These are phyloP conservation scores for Stenocarpella maydis DNA, from an alignment of 2,329 filamentous ascomycete genomes.

Conservation along the genomic window DNA sequence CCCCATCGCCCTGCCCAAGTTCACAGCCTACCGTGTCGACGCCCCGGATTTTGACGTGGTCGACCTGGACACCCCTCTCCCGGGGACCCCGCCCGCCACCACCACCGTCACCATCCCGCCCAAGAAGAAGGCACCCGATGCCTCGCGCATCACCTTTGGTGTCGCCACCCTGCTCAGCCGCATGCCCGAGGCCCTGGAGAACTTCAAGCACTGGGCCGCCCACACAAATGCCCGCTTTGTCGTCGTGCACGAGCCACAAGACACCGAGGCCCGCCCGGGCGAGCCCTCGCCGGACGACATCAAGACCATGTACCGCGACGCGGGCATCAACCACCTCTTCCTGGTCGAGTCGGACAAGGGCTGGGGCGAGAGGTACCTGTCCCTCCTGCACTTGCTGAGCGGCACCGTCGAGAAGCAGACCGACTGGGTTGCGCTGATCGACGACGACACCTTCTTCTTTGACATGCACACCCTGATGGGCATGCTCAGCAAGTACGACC, in stretches of 20 bases:
- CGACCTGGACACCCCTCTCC: conserved; percentile 22
- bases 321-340: conserved; percentile 24
- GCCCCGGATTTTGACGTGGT: conserved; percentile 28
- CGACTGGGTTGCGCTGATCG: conserved; percentile 51
- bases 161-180: conserved; percentile 34
- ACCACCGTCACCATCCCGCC: conserved; percentile 26
- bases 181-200: conserved; percentile 32
- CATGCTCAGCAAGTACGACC: conserved; percentile 48
- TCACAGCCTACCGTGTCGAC: conserved; percentile 26
- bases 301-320: conserved; percentile 22
- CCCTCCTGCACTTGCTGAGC: conserved; percentile 29
- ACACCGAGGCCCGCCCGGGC: conserved; percentile 29
- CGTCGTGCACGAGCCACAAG: conserved; percentile 33
- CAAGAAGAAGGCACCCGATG: conserved; percentile 27
- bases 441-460: conserved; percentile 56
- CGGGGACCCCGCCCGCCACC: conserved; percentile 30
- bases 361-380: conserved; percentile 34
- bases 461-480: conserved; percentile 49
- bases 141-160: conserved; percentile 35
- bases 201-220: conserved; percentile 36
- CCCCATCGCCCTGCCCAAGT: conserved; percentile 33
- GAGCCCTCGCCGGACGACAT: conserved; percentile 31
- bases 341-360: conserved; percentile 26
- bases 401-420: conserved; percentile 38
- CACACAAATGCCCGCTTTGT: conserved; percentile 34